Evolutionary conservation across 2,329 filamentous ascomycete species (phyloP).

Genomic region (Rhexocercosporidium sp.): DNA sequence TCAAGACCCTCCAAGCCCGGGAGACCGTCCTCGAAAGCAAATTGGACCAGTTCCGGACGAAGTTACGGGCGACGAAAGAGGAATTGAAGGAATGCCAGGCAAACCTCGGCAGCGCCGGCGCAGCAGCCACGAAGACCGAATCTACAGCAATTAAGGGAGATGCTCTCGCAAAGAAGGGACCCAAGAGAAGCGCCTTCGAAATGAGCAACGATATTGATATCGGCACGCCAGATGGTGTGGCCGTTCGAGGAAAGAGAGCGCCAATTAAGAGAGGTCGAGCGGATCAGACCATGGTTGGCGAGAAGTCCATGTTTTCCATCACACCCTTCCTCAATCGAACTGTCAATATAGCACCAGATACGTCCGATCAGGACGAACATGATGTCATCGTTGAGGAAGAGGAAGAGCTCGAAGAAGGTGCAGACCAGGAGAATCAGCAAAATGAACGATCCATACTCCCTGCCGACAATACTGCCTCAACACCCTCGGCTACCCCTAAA

Average conservation of each 20-base stretch:
- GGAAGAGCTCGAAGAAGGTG: constrained; percentile 10
- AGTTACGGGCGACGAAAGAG: constrained; percentile 68
- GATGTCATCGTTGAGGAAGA: constrained; percentile 21
- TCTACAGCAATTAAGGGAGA: constrained; percentile 29
- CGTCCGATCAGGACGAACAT: constrained; percentile 28
- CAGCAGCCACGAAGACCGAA: constrained; percentile 35
- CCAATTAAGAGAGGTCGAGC: constrained; percentile 60
- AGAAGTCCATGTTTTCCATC: constrained; percentile 92
- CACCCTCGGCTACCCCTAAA: constrained; percentile 24
- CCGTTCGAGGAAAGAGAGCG: constrained; percentile 49
- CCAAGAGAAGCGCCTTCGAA: constrained; percentile 49
- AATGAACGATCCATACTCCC: not conserved
- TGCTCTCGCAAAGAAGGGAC: constrained; percentile 39
- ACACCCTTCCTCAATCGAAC: constrained; percentile 89
- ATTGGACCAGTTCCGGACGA: constrained; percentile 56
- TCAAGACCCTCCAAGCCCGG: constrained; percentile 65
- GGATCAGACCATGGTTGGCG: constrained; percentile 68
- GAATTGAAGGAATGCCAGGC: constrained; percentile 71
- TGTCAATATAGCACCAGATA: constrained; percentile 58
- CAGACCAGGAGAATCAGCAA: not conserved
- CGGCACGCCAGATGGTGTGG: constrained; percentile 55
- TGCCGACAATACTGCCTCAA: constrained; percentile 3
- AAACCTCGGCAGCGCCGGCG: constrained; percentile 46
- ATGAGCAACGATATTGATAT: constrained; percentile 53
- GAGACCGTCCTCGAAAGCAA: constrained; percentile 72